Evolutionary conservation across 2,329 filamentous ascomycete genomes (phyloP), one percentile per base, ranked within the genome.

Genomic region (Aureobasidium leucospermi): DNA sequence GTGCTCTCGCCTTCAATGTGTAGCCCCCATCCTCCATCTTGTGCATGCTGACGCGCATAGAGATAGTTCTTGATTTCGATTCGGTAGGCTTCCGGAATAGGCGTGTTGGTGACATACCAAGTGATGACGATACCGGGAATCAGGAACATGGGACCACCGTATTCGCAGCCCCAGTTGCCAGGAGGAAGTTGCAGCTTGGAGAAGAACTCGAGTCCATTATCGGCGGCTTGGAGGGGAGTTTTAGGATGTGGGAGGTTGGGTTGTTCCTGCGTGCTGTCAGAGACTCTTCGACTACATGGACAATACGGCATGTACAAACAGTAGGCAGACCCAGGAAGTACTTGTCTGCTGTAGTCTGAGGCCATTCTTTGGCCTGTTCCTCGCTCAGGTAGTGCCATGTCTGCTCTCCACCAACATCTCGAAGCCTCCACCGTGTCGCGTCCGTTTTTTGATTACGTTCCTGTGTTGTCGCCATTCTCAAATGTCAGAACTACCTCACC

Each of bases 91-190:
- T 85, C 83, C 1, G 91, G 86, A 60, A 99, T 89, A 4, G 88
- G 88, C 56, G 90, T 96, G 70, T 92, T 85, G 63, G 92, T 97
- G 56, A 88, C 88, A 71, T 96, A 92, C 85, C 90, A 95, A 31
- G 88, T 82, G 65, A 96, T 85, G 63, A 96, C 85, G 23, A 96
- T 72, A 46, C 93, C 90, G 0, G 93, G 90, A 1, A 97, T 79
- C 41, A 97, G 82, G 70, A 99, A 99, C 89, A 96, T 93, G 4
- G 94, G 94, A 0, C 94, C 94, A 58, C 94, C 94, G 76, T 99
- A 99, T 72, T 99, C 94, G 76, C 93, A 97, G 5, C 81, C 94
- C 94, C 94, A 99, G 69, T 96, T 90, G 5, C 94, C 94, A 0
- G 90, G 87, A 13, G 87, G 85, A 1, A 96, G 80, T 72, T 99